Conservation (phyloP, 345 rosid genomes). For the Angophora floribunda region DNA sequence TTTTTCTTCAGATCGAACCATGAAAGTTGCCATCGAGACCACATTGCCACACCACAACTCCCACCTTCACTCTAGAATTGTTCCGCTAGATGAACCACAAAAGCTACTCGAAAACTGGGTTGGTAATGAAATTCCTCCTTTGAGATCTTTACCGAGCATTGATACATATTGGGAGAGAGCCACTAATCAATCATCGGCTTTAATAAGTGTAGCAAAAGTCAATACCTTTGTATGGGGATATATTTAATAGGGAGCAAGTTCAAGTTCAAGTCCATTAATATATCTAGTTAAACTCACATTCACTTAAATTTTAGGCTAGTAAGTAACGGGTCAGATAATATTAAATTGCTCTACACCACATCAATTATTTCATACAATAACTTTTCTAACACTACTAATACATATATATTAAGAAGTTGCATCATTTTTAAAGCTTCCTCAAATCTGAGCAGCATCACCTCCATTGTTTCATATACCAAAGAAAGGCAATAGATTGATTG, state of each 20-base stretch:
- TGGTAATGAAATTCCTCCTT: not conserved
- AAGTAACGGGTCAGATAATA: not conserved
- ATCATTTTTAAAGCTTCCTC: not conserved
- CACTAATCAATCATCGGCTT: not conserved
- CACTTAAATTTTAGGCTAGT: not conserved
- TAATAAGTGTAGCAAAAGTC: not conserved
- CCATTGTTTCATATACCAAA: not conserved
- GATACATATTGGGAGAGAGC: not conserved
- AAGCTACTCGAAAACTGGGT: rapidly evolving
- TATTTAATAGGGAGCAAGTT: not conserved
- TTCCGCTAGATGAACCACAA: not conserved
- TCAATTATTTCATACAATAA: too few relatives aligned
- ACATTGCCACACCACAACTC: not conserved
- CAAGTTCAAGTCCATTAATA: not conserved
- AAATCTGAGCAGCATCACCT: not conserved
- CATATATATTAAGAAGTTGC: not conserved
- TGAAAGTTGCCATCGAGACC: not conserved
- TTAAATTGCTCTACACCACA: not conserved
- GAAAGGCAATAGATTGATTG: too few relatives aligned
- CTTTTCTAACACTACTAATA: too few relatives aligned
- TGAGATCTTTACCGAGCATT: not conserved
- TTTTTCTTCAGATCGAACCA: not conserved
- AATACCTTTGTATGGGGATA: not conserved
- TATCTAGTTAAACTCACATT: rapidly evolving
- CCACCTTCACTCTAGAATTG: not conserved